Evolutionary conservation across 1,284 basidiomycete genomes (phyloP).

Genomic region (Calocybe gambosa): DNA sequence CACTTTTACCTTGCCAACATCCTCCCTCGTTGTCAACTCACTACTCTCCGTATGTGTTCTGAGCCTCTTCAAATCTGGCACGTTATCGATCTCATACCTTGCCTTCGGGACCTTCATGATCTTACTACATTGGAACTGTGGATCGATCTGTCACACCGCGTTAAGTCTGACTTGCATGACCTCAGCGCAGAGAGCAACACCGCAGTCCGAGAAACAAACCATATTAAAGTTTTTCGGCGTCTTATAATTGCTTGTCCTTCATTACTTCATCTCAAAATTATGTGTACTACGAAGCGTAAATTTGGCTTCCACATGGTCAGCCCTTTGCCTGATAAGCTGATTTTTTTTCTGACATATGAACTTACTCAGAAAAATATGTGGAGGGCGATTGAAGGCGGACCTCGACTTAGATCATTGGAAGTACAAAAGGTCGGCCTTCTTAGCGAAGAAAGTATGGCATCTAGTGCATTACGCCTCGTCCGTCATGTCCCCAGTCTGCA

Average conservation of each 20-base stretch:
- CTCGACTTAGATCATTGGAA: slow-evolving; percentile 15
- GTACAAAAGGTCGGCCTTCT: slow-evolving; percentile 15
- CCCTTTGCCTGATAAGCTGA: background rate
- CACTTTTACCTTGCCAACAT: slow-evolving; percentile 12
- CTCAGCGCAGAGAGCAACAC: slow-evolving; percentile 10
- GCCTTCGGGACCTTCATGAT: slow-evolving; percentile 9
- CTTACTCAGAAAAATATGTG: slow-evolving; percentile 15
- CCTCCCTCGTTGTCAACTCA: slow-evolving; percentile 14
- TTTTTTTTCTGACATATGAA: background rate
- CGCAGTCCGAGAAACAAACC: slow-evolving; percentile 13
- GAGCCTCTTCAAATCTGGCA: slow-evolving; percentile 15
- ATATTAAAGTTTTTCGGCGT: slow-evolving; percentile 16
- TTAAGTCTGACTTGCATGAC: slow-evolving; percentile 2
- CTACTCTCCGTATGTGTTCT: slow-evolving; percentile 14
- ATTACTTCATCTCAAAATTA: slow-evolving; percentile 17
- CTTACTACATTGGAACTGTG: slow-evolving; percentile 16
- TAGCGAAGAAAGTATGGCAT: slow-evolving; percentile 15
- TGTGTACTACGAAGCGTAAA: slow-evolving; percentile 18
- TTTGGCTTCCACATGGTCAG: slow-evolving; percentile 18
- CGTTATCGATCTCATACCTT: slow-evolving; percentile 14
- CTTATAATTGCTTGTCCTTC: slow-evolving; percentile 12
- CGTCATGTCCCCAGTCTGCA: slow-evolving; percentile 16
- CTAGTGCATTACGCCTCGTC: slow-evolving; percentile 13
- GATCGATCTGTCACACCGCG: slow-evolving; percentile 18
- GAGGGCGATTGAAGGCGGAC: slow-evolving; percentile 14